Base-by-base conservation (phyloP, 2,329 filamentous ascomycete species). In the Hymenoscyphus fructigenus region DNA sequence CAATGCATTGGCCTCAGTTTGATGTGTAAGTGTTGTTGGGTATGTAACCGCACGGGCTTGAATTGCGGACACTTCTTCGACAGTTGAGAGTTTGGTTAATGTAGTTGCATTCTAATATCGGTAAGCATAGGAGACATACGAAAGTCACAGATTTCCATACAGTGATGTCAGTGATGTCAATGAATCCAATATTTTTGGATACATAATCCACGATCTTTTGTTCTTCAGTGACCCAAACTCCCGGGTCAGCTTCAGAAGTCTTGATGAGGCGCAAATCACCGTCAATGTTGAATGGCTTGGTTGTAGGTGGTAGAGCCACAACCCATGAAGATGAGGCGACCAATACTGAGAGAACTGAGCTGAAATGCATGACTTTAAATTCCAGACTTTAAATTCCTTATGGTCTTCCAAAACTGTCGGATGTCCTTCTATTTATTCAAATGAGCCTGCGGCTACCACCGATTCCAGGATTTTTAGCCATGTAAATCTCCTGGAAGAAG, bases 81-180 rank as follows among this genome's bases (percentile, higher is more conserved):
- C 41, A 1, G 58, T 60, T 6, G 58, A 60, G 32, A 60, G 58
- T 15, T 41, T 38, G 14, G 38, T 23, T 4, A 60, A 36, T 14
- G 58, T 60, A 15, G 58, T 60, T 32, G 38, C 58, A 15, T 60
- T 60, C 58, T 60, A n/a, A 32, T 47, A 1, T 23, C 1, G 23
- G 10, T 47, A 14, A 41, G 14, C n/a, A 47, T 20, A 5, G 20
- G 14, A 2, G 12, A 3, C 17, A 60, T 60, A 2, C 12, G 28
- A 28, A n/a, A 10, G 14, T 20, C 5, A 32, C 2, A 28, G 9
- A 50, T 38, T 23, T 15, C 12, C 32, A n/a, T 62, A 66, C 64
- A 59, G 64, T 60, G 57, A 68, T 65, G 26, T 66, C 62, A 7
- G 67, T 68, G 34, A 67, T 62, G 34, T 68, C 67, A 57, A 68